phyloP scores from a whole-genome alignment of 1,284 basidiomycete genomes.

The Ceratobasidium sp. region DNA sequence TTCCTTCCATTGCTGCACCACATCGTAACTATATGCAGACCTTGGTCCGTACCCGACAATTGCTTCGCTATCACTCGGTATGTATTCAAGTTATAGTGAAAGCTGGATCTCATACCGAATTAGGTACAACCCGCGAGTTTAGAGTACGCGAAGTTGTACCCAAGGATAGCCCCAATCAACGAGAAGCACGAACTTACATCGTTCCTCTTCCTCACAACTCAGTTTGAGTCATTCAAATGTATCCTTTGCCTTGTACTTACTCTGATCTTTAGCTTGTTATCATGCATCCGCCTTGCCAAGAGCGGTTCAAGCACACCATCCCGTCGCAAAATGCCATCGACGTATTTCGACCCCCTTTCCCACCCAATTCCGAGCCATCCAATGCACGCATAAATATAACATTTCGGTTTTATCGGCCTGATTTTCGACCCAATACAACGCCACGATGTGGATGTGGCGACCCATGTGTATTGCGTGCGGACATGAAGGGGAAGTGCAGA shows the following conservation, averaged over 20 bases:
- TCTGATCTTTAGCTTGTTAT: constrained; percentile 66
- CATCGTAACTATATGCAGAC: constrained; percentile 61
- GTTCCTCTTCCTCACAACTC: constrained; percentile 85
- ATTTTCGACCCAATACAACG: constrained; percentile 74
- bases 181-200: constrained; percentile 78
- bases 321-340: constrained; percentile 80
- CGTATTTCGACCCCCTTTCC: constrained; percentile 69
- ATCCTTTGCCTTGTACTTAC: constrained; percentile 11
- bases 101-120: not conserved
- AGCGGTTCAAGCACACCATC: constrained; percentile 83
- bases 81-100: constrained; percentile 41
- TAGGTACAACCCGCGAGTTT: constrained; percentile 76
- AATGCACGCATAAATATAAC: constrained; percentile 88
- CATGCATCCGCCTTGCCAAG: constrained; percentile 92
- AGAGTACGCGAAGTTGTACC: constrained; percentile 78
- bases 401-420: constrained; percentile 85
- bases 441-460: constrained; percentile 79
- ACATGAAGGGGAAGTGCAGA: constrained; percentile 38
- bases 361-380: constrained; percentile 55
- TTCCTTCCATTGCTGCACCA: not conserved
- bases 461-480: constrained; percentile 45
- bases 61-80: constrained; percentile 89
- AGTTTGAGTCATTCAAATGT: constrained; percentile 52
- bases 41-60: constrained; percentile 93
- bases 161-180: constrained; percentile 59